Evolutionary conservation across 192 early-diverging fungal genomes (phyloP).

Genomic region (Glomus cerebriforme): DNA sequence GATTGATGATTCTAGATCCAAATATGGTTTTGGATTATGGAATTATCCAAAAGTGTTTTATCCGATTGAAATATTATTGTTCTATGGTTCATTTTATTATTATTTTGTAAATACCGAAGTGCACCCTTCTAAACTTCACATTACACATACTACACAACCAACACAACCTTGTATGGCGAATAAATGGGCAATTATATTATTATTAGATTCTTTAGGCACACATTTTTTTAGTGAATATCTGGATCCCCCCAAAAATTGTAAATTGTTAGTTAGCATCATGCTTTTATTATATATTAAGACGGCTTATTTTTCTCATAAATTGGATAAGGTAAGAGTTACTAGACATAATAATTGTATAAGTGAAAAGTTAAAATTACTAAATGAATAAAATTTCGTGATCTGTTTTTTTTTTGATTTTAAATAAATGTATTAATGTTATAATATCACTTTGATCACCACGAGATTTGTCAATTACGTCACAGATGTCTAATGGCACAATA

Average conservation of each 20-base stretch:
- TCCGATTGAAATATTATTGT: neutral
- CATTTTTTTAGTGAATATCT: neutral
- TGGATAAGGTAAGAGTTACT: neutral
- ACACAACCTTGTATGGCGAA: neutral
- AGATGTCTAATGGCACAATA: no score
- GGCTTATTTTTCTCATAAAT: neutral
- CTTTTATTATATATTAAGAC: neutral
- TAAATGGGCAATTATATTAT: neutral
- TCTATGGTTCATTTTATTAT: neutral
- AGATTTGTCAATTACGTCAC: no score
- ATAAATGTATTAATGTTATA: no score
- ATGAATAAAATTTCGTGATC: no score
- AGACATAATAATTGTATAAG: neutral
- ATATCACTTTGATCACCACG: no score
- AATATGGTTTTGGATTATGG: conserved; percentile 17
- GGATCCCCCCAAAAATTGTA: neutral
- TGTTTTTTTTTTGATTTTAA: no score
- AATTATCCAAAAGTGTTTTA: neutral
- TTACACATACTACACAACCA: neutral
- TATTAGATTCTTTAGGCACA: neutral
- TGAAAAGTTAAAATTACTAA: no score
- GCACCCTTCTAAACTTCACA: neutral
- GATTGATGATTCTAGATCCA: neutral
- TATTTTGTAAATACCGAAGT: neutral
- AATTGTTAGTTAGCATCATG: neutral